Percentiles rank a stretch among this genome's conserved stretches.
These are phyloP conservation scores for Tulasnella sp. DNA, from an alignment of 768 basidiomycete genomes.

Conservation along the genomic window DNA sequence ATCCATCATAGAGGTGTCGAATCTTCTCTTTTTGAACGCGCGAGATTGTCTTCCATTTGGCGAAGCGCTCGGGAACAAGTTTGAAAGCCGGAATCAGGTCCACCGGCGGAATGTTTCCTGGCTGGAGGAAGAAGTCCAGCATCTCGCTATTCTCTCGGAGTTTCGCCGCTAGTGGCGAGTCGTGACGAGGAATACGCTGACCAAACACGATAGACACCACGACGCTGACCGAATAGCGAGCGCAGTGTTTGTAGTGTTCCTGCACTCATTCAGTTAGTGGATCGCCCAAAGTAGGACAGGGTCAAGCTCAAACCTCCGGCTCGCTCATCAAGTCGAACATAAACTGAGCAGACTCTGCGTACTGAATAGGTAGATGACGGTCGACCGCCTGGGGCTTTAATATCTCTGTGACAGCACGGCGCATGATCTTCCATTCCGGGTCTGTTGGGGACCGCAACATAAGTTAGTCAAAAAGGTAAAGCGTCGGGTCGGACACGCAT, in stretches of 20 bases:
- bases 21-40: constrained; percentile 13
- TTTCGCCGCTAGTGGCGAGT: background rate
- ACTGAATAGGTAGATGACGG: constrained; percentile 21
- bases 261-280: background rate
- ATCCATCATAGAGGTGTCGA: constrained; percentile 8
- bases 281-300: background rate
- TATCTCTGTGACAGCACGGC: constrained; percentile 11
- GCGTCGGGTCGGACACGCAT: constrained; percentile 5
- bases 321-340: constrained; percentile 22
- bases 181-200: background rate
- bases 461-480: background rate
- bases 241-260: background rate
- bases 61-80: constrained; percentile 7
- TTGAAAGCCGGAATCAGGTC: constrained; percentile 6
- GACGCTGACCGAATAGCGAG: background rate
- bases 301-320: constrained; percentile 18
- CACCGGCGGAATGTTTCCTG: constrained; percentile 1
- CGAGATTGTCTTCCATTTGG: constrained; percentile 5
- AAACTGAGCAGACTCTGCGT: constrained; percentile 24
- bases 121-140: background rate
- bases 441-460: background rate
- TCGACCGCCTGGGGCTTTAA: constrained; percentile 18
- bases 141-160: background rate
- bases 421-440: constrained; percentile 12
- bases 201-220: constrained; percentile 5